Evolutionary conservation across 1,139 yeast genomes (phyloP), one percentile per base, ranked within the genome.

Genomic region (Hemisphaericaspora xylofermentans): DNA sequence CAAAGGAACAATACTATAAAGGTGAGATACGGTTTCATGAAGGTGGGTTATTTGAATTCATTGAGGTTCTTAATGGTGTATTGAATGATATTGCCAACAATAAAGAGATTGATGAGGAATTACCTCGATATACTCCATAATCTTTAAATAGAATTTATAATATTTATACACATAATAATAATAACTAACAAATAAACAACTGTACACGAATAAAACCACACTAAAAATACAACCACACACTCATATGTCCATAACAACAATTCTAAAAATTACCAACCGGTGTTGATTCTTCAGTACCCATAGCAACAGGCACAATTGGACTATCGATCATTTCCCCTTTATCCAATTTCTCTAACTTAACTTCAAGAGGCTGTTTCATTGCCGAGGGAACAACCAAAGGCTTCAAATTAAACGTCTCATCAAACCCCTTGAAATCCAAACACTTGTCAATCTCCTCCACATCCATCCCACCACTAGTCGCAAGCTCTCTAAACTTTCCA

Each of bases 341-440:
- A 43, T 55, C 64, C 19, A 57, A 39, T 30, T 42, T 49, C 33
- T 57, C 59, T 22, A 54, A 41, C 31, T 50, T 51, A 6, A 50
- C 45, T 39, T 57, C 64, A 15, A 56, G 42, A 13, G 64, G 66
- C 29, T 58, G 58, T 46, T 61, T 60, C 33, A 55, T 50, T 6
- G 65, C 62, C 14, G 58, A 39, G 14, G 51, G 51, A 14, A 54
- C 55, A 9, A 52, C 63, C 51, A 66, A 60, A 29, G 76, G 74
- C 52, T 65, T 72, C 39, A 76, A 67, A 36, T 64, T 66, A 51
- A 64, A 73, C 19, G 60, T 62, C 35, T 65, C 69, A 45, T 80
- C 84, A 61, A 79, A 80, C 26, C 65, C 73, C 9, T 58, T 47
- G 49, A 78, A 80, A 50, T 80, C 77, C 28, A 76, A 58, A 4